phyloP scores from a whole-genome alignment of 805 yeast species.

The Zygoascus biomembranicola region DNA sequence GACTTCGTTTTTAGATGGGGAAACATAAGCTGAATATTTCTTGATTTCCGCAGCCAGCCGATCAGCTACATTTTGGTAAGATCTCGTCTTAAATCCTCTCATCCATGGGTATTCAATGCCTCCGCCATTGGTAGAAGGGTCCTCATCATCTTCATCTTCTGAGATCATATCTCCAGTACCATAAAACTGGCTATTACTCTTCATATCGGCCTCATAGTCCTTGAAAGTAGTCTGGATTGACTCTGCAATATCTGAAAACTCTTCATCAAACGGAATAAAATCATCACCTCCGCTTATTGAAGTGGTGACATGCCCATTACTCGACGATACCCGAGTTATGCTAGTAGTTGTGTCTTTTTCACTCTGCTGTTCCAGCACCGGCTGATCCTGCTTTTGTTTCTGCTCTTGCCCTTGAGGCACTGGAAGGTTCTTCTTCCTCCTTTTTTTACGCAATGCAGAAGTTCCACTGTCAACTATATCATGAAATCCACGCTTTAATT shows the following conservation, averaged over 20 bases:
- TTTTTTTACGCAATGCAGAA: neutral
- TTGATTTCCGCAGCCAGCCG: slow-evolving; percentile 82
- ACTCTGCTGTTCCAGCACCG: neutral
- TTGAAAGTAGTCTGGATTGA: slow-evolving; percentile 9
- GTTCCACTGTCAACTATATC: neutral
- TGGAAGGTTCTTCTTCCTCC: neutral
- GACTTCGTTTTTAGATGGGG: slow-evolving; percentile 75
- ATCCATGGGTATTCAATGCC: slow-evolving; percentile 59
- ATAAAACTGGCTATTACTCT: neutral
- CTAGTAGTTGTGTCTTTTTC: neutral
- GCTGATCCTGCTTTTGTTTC: neutral
- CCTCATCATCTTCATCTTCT: slow-evolving; percentile 2
- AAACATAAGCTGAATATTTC: slow-evolving; percentile 76
- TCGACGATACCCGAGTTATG: neutral
- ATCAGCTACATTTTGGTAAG: slow-evolving; percentile 68
- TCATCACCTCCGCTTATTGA: slow-evolving; percentile 2
- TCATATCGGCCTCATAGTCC: slow-evolving; percentile 9
- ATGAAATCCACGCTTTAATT: neutral
- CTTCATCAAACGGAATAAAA: slow-evolving; percentile 12
- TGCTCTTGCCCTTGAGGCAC: neutral
- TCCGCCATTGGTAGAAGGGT: neutral
- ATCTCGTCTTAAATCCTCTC: slow-evolving; percentile 65
- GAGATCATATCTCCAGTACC: neutral
- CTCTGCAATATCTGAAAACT: slow-evolving; percentile 7
- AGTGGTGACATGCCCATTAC: neutral